Evolutionary conservation across 2,329 filamentous ascomycete species (phyloP).

Genomic region (Colletotrichum sp.): DNA sequence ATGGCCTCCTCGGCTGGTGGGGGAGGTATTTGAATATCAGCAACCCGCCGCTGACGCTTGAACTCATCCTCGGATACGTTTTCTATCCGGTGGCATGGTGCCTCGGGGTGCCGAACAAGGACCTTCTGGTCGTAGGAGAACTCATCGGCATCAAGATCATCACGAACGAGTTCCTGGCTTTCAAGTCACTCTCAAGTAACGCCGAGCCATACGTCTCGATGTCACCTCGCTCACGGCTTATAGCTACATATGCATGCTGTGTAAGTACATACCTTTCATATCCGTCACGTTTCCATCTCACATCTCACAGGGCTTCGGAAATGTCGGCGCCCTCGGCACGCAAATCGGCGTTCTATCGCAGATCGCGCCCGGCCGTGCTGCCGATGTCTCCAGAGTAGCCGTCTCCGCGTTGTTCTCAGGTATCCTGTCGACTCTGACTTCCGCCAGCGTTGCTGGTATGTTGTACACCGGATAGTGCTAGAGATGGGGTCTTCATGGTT

Average conservation of each 20-base stretch:
- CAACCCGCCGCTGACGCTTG: constrained; percentile 61
- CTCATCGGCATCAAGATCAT: constrained; percentile 17
- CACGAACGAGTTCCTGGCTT: constrained; percentile 12
- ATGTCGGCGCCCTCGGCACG: constrained; percentile 12
- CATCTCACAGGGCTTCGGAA: not conserved
- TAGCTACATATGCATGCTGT: constrained; percentile 14
- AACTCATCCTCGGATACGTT: constrained; percentile 73
- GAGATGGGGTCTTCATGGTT: not conserved
- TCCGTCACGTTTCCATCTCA: not conserved
- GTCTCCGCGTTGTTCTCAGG: constrained; percentile 12
- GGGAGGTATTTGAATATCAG: constrained; percentile 72
- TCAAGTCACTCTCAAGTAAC: constrained; percentile 11
- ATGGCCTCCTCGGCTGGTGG: constrained; percentile 76
- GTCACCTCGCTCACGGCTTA: constrained; percentile 12
- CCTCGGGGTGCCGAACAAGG: constrained; percentile 59
- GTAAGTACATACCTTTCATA: not conserved
- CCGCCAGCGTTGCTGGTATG: constrained; percentile 14
- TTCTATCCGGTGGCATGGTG: constrained; percentile 76
- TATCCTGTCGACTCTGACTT: constrained; percentile 15
- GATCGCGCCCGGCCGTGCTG: constrained; percentile 11
- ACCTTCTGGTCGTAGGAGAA: constrained; percentile 2
- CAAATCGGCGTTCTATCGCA: constrained; percentile 16
- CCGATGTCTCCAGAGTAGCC: constrained; percentile 9
- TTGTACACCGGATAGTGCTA: not conserved
- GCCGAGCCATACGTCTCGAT: constrained; percentile 11